These are phyloP conservation scores for Debaryomycetaceae sp. DNA, from an alignment of 1,139 yeast species.

Conservation along the genomic window DNA sequence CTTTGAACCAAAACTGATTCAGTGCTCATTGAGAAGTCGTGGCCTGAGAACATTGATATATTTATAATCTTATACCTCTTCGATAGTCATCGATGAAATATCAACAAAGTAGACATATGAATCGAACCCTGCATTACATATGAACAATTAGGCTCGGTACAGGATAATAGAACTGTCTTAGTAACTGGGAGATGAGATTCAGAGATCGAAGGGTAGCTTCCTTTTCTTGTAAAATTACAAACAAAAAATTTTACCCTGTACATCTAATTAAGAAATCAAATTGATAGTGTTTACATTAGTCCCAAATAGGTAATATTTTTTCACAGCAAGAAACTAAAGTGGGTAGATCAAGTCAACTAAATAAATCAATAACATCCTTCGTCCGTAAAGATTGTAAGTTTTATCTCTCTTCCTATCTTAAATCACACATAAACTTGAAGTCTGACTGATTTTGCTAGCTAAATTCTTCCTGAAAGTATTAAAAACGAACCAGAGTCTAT, in stretches of 20 bases:
- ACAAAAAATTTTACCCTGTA: neutral
- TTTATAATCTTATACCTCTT: no score
- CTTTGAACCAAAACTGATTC: neutral
- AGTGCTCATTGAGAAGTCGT: neutral
- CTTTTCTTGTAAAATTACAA: neutral
- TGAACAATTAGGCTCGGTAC: no score
- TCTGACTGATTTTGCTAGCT: no score
- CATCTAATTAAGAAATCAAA: conserved; percentile 5
- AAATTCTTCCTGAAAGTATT: no score
- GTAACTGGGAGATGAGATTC: neutral
- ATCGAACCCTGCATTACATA: no score
- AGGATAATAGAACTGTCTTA: neutral
- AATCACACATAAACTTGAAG: no score
- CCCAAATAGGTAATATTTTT: conserved; percentile 16
- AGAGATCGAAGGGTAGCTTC: neutral
- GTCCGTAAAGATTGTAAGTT: neutral
- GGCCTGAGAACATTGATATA: no score
- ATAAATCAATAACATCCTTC: neutral
- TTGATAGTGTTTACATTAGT: conserved; percentile 16
- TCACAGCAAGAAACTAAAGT: conserved; percentile 4
- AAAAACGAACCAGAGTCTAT: neutral
- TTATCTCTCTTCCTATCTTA: neutral
- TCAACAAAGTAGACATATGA: no score
- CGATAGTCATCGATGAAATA: no score
- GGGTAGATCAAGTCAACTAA: conserved; percentile 5